Base-by-base conservation (phyloP, 2,329 filamentous ascomycete species). In the Orbilia brochopaga region DNA sequence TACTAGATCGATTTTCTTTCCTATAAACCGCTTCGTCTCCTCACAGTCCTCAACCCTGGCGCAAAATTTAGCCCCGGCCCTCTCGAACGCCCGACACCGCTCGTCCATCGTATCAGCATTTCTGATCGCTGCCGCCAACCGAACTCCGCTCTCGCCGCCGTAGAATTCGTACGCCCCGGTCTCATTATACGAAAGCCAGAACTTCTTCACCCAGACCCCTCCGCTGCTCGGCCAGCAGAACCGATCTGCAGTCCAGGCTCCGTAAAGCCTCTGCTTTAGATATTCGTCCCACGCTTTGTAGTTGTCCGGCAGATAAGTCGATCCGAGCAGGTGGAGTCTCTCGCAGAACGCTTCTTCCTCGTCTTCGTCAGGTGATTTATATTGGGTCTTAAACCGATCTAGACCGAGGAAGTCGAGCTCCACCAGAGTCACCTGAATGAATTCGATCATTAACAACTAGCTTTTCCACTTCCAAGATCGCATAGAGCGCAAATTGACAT, bases 31-130 rank as follows among this genome's bases (percentile, higher is more conserved):
- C 46, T 61, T 61, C 44, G 58, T 61, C 53, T 61, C 58, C 42
- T 61, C 46, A 21, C 58, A 61, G 44, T 61, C 48, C 48, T 61
- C 58, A 50, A 61, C 35, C 44, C 42, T 61, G 23, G 58, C 48
- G 48, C 58, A 61, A 53, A 61, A 61, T 46, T 54, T 32, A 32
- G 46, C 58, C 48, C 32, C 48, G 7, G 58, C 58, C n/a, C 35
- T 53, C 32, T 61, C 58, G 53, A 61, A 61, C n/a, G 58, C 58
- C 35, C 42, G 48, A 32, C 58, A 61, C 13, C 58, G 48, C 46
- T 61, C 58, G 17, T 61, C 58, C 58, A 61, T 61, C 23, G 58
- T 42, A 61, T 53, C n/a, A 32, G 58, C 58, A 46, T 61, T 61
- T 46, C 46, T 52, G 52, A 61, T 61, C 30, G 57, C 57, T 27